A percentile compares a stretch with the other conserved stretches of the same genome.
Evolutionary conservation across 164 flowering plant genomes (phyloP).

Genomic region (Liquidambar formosana): DNA sequence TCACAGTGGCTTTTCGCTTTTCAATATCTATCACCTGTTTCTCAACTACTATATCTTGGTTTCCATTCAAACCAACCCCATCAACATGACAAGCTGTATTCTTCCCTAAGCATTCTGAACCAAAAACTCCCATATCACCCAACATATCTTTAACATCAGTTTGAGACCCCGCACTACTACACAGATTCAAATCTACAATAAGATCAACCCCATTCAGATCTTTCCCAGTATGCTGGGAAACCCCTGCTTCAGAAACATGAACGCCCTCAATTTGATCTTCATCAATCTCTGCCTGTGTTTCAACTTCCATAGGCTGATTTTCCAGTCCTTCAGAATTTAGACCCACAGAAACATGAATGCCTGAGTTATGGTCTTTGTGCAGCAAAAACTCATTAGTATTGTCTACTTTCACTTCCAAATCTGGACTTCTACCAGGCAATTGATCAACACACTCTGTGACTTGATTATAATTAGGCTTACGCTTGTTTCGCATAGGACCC

Average conservation of each 20-base stretch:
- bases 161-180: no score
- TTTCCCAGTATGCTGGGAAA: neutral
- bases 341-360: neutral
- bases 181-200: constrained; percentile 17
- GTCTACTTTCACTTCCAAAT: neutral
- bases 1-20: neutral
- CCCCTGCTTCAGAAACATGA: neutral
- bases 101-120: no score
- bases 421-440: neutral
- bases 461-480: neutral
- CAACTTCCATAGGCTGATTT: constrained; percentile 1
- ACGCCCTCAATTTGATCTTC: neutral
- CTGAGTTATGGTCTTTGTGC: neutral
- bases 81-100: neutral
- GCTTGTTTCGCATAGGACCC: neutral
- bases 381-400: neutral
- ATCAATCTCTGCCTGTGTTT: neutral
- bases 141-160: no score
- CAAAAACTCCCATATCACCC: no score
- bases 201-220: constrained; percentile 4
- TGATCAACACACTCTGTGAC: neutral
- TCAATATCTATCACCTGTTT: neutral
- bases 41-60: neutral
- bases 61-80: neutral
- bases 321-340: neutral